Base-by-base conservation (phyloP, 805 yeast species). In the Ogataea parapolymorpha region DNA sequence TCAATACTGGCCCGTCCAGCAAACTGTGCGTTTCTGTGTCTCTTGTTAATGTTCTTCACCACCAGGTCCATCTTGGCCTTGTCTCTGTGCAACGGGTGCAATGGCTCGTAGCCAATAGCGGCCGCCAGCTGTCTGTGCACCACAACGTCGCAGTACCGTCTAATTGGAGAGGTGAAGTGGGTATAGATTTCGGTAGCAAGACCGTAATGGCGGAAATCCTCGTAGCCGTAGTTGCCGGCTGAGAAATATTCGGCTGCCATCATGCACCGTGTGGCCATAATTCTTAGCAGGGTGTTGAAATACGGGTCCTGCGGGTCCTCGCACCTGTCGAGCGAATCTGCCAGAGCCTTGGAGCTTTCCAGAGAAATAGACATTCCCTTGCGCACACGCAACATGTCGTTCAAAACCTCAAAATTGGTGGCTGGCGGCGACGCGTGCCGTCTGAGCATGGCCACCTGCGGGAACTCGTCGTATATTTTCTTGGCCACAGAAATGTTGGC, bases 1-100 rank as follows among this genome's bases (percentile, higher is more conserved):
- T 93, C 99, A 46, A 93, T 87, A 60, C 95, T 85, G 15, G 99
- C 97, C 60, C 99, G 77, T 27, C 99, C 99, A 2, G 99, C 99
- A 71, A 91, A 86, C 66, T 93, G 99, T 0, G 99, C 99, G 61
- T 93, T 93, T 65, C 99, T 80, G 63, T 93, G 99, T 53, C 96
- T 82, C 53, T 75, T 81, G 69, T 93, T 93, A 59, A 93, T 90
- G 59, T 93, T 93, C 52, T 80, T 79, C 55, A 90, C 89, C 44
- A 93, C 80, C 49, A 79, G 62, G 50, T 91, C 97, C 90, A 93
- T 86, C 68, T 87, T 88, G 56, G 70, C 71, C 64, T 89, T 93
- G 59, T 90, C 96, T 56, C 95, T 76, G 56, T 91, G 96, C 34
- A 79, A 74, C 45, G 82, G 71, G 56, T 86, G 88, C 49, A 91